A percentile compares a stretch with the other conserved stretches of the same genome.
Conservation (phyloP, 306 rosid genomes). For the Dalbergia cultrata region DNA sequence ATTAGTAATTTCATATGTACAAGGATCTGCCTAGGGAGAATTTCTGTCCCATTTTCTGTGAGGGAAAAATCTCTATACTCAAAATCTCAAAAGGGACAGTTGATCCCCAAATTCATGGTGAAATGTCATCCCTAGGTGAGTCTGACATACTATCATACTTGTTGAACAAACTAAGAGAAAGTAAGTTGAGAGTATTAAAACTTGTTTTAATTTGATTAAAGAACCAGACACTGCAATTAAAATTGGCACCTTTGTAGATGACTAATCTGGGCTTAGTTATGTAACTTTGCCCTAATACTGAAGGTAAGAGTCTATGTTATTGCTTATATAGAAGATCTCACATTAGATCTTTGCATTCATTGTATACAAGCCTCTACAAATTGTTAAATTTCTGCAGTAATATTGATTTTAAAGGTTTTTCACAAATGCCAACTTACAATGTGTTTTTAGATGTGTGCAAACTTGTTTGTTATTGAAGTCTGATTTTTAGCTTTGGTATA, state of each 20-base stretch:
- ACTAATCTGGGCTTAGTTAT: background rate
- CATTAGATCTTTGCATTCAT: constrained; percentile 10
- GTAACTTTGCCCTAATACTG: background rate
- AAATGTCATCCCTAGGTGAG: background rate
- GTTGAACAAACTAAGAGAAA: background rate
- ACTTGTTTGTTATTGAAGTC: background rate
- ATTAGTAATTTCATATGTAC: too few relatives aligned
- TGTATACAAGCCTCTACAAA: background rate
- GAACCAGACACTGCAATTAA: background rate
- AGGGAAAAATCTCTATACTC: background rate
- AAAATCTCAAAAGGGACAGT: background rate
- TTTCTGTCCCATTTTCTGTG: too few relatives aligned
- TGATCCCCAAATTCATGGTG: background rate
- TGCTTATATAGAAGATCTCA: background rate
- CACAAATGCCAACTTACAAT: background rate
- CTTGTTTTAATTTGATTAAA: background rate
- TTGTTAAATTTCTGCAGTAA: background rate
- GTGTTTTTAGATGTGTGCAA: background rate
- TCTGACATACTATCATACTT: background rate
- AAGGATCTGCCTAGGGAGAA: too few relatives aligned
- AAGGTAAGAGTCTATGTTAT: background rate
- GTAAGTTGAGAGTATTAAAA: background rate
- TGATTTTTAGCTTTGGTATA: constrained; percentile 3
- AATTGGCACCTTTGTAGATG: background rate
- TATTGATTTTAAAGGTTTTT: background rate